These are phyloP conservation scores for Halophytophthora polymorphica DNA, from an alignment of 352 stramenopile genomes.

Conservation along the genomic window DNA sequence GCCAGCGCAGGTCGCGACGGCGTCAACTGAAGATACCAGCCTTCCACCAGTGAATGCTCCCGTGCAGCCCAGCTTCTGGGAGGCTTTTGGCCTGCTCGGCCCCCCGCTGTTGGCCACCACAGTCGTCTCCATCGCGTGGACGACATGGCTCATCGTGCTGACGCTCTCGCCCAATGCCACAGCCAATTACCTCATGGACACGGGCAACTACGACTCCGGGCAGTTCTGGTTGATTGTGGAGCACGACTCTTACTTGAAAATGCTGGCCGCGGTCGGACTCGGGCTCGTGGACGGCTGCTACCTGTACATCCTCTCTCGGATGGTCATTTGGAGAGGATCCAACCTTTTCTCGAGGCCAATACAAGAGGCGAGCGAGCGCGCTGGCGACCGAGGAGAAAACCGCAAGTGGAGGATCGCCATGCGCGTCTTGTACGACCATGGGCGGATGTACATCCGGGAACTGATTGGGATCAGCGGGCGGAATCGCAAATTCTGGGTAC, in stretches of 20 bases:
- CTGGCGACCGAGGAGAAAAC: background rate
- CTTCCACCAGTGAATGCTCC: background rate
- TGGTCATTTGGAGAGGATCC: slow-evolving; percentile 21
- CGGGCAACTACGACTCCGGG: slow-evolving; percentile 36
- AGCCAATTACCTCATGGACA: slow-evolving; percentile 52
- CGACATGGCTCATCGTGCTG: slow-evolving; percentile 31
- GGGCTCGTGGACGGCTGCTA: slow-evolving; percentile 21
- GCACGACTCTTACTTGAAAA: slow-evolving; percentile 9
- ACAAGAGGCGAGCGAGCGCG: slow-evolving; percentile 1
- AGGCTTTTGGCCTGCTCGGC: slow-evolving; percentile 28
- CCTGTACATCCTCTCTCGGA: slow-evolving; percentile 23
- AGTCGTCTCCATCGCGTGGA: slow-evolving; percentile 30
- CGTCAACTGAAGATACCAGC: background rate
- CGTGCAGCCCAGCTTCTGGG: slow-evolving; percentile 20
- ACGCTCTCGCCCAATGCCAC: slow-evolving; percentile 34
- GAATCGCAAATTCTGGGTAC: slow-evolving; percentile 47
- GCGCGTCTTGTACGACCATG: background rate
- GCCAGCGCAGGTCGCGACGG: background rate
- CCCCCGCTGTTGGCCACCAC: slow-evolving; percentile 20
- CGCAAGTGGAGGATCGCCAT: slow-evolving; percentile 9
- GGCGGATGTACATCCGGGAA: slow-evolving; percentile 1
- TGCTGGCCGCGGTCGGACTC: slow-evolving; percentile 18
- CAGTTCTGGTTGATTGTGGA: slow-evolving; percentile 45
- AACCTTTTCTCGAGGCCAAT: slow-evolving; percentile 8
- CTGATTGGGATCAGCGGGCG: slow-evolving; percentile 24